A percentile compares a stretch with the other conserved stretches of the same genome.
These are phyloP conservation scores for Russula griseocarnosa DNA, from an alignment of 768 basidiomycete species.

Conservation along the genomic window DNA sequence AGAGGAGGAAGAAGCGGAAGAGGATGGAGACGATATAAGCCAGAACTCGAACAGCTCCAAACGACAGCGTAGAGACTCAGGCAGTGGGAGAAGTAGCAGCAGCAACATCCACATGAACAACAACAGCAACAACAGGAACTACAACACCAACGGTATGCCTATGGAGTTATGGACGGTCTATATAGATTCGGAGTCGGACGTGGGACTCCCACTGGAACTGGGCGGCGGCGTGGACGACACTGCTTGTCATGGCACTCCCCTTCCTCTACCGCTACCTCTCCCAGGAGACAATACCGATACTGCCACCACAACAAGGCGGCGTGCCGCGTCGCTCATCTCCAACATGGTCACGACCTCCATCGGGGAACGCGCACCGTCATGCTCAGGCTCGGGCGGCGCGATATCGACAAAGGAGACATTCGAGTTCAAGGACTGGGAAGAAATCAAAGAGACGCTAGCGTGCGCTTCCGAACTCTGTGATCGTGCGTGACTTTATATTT, in stretches of 20 bases:
- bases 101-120: neutral
- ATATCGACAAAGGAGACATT: slow-evolving; percentile 1
- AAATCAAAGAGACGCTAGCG: slow-evolving; percentile 56
- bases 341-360: slow-evolving; percentile 26
- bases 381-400: neutral
- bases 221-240: no score
- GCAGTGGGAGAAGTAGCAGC: slow-evolving; percentile 17
- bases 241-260: neutral
- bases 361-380: slow-evolving; percentile 6
- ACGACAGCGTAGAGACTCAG: slow-evolving; percentile 32
- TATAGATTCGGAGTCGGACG: slow-evolving; percentile 5
- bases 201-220: neutral
- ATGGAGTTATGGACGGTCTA: slow-evolving; percentile 21
- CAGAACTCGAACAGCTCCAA: slow-evolving; percentile 30
- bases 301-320: neutral
- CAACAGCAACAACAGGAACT: neutral
- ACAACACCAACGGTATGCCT: neutral
- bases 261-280: neutral
- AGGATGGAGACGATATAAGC: slow-evolving; percentile 28
- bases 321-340: slow-evolving; percentile 1
- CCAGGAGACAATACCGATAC: neutral
- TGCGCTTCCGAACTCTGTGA: slow-evolving; percentile 57
- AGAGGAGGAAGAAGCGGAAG: slow-evolving; percentile 1
- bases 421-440: slow-evolving; percentile 54
- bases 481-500: slow-evolving; percentile 37